These are phyloP conservation scores for Porcisia deanei DNA, from an alignment of 208 protist species.

Conservation along the genomic window DNA sequence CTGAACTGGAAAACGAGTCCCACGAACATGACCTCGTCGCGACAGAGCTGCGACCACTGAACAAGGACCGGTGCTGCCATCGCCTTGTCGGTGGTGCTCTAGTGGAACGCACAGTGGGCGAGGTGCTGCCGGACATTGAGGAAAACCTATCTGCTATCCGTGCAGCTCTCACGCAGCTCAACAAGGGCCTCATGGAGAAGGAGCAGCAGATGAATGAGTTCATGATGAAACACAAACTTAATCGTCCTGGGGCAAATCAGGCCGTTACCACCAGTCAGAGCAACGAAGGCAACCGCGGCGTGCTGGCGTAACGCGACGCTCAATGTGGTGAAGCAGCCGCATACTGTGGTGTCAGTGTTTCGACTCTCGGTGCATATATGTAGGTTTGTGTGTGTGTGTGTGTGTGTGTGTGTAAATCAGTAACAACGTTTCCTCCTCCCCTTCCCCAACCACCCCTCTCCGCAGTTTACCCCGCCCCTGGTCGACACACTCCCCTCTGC, in stretches of 20 bases:
- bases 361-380: neutral
- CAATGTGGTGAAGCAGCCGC: neutral
- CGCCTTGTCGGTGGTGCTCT: conserved; percentile 95
- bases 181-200: conserved; percentile 75
- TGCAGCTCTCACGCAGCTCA: conserved; percentile 69
- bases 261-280: conserved; percentile 27
- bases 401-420: conserved; percentile 2
- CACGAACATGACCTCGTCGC: conserved; percentile 93
- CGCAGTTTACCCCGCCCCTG: neutral
- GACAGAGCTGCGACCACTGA: conserved; percentile 80
- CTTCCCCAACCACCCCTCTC: neutral
- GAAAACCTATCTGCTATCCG: conserved; percentile 84
- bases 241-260: conserved; percentile 47
- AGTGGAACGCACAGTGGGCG: conserved; percentile 94
- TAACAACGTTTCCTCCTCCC: conserved; percentile 1
- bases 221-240: conserved; percentile 76
- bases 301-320: conserved; percentile 52
- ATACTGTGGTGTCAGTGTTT: neutral
- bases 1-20: conserved; percentile 86
- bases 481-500: neutral
- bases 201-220: conserved; percentile 90
- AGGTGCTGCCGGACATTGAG: conserved; percentile 95
- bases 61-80: conserved; percentile 93
- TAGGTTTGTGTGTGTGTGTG: neutral
- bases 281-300: conserved; percentile 50